These are phyloP conservation scores for Xylariaceae sp. DNA, from an alignment of 2,329 filamentous ascomycete species.

Conservation along the genomic window DNA sequence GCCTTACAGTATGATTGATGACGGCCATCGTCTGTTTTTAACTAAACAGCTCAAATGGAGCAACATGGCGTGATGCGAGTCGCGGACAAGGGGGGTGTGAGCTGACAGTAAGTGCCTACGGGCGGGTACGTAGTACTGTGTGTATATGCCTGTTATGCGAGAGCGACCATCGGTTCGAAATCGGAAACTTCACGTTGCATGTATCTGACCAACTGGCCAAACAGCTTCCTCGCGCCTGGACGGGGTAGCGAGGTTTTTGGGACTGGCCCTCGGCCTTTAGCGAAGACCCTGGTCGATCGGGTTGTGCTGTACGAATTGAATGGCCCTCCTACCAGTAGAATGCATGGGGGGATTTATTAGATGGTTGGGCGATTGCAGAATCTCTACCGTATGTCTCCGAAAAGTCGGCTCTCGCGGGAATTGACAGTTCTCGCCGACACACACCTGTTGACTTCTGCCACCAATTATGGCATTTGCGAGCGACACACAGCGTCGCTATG, in stretches of 20 bases:
- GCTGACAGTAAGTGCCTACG: constrained; percentile 12
- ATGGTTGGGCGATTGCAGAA: not conserved
- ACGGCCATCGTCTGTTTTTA: constrained; percentile 27
- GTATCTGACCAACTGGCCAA: too few species aligned
- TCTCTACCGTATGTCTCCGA: not conserved
- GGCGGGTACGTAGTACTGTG: not conserved
- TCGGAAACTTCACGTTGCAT: not conserved
- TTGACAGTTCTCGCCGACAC: too few species aligned
- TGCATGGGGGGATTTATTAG: not conserved
- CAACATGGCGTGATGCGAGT: constrained; percentile 30
- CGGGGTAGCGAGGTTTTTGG: not conserved
- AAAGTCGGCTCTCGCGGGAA: too few species aligned
- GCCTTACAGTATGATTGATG: constrained; percentile 14
- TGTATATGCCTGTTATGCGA: not conserved
- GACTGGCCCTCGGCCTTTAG: not conserved
- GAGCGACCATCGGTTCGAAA: not conserved
- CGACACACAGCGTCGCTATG: too few species aligned
- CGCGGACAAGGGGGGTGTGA: constrained; percentile 14
- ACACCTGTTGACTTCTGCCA: too few species aligned
- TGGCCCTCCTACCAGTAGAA: too few species aligned
- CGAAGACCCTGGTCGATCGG: not conserved
- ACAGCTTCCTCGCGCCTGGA: not conserved
- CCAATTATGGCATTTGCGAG: too few species aligned
- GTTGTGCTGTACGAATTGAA: not conserved
- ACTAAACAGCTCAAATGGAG: constrained; percentile 24